Base-by-base conservation (phyloP, 1,284 basidiomycete species). In the Pisolithus thermaeus region DNA sequence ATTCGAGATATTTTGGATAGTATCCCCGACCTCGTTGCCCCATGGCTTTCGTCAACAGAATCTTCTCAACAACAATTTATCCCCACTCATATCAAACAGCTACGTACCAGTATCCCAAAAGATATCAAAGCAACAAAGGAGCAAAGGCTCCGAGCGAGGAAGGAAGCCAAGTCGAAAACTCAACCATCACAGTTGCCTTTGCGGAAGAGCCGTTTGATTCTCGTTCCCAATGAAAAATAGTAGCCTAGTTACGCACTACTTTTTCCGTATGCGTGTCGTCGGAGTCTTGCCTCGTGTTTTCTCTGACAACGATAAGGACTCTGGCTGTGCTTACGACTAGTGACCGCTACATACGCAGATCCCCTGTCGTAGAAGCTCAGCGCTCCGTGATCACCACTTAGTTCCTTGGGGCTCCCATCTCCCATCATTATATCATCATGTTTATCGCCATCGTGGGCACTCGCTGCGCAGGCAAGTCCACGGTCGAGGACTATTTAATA, bases 381-480 rank as follows among this genome's bases (percentile, higher is more conserved):
- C 18, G 18, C 18, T 20, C 18, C 18, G 18, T 11, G 11, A 11
- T 9, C 28, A 3, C 11, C 28, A 30, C 11, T 30, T 8, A 27
- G 18, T 25, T 38, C 36, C 20, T 5, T 20, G 11, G 14, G 25
- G 27, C 38, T 28, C 18, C 23, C 2, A 14, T 9, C 8, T 16
- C 16, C 6, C 3, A 51, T 32, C 16, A 8, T 49, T 39, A 14
- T 40, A 18, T 16, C 45, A 20, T 48, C 30, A 86, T 92, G 90
- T 84, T 97, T 65, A 84, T 99, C 61, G 85, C 90, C 11, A 80
- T 99, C 51, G 77, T 97, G 35, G 96, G 96, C 14, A 87, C 93
- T 0, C 81, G 82, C 2, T 82, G 74, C 32, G 78, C 92, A 4
- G 96, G 96, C 20, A 97, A 94, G 69, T 77, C 83, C 9, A 80